phyloP scores from a whole-genome alignment of 345 rosid species.

The Diplotaxis tenuifolia region DNA sequence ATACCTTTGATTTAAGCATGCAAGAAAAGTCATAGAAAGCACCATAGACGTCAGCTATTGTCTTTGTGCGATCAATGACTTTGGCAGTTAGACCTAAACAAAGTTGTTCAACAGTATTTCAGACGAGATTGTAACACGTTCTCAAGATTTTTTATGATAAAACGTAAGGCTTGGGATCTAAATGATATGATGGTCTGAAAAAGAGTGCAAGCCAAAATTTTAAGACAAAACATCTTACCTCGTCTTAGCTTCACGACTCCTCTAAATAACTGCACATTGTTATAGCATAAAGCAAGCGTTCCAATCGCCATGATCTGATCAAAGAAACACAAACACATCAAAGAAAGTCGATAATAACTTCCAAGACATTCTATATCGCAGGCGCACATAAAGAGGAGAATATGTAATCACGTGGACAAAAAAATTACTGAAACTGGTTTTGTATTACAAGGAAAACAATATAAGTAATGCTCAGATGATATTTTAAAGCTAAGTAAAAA shows the following conservation, averaged over 20 bases:
- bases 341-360: constrained; percentile 16
- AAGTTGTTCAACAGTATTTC: not conserved
- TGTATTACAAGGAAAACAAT: not conserved
- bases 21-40: constrained; percentile 77
- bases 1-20: constrained; percentile 75
- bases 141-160: constrained; percentile 5
- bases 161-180: not conserved
- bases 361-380: constrained; percentile 2
- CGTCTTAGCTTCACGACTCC: constrained; percentile 97
- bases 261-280: constrained; percentile 87
- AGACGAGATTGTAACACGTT: not conserved
- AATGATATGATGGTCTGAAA: constrained; percentile 4
- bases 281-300: constrained; percentile 85
- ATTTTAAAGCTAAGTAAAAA: not conserved
- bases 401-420: not conserved
- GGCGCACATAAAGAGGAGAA: not conserved
- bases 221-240: constrained; percentile 51
- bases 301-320: constrained; percentile 94
- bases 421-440: no score
- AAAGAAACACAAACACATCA: constrained; percentile 36
- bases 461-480: not conserved
- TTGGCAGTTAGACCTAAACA: constrained; percentile 84
- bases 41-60: constrained; percentile 88
- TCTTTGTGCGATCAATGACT: constrained; percentile 71
- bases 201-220: not conserved